A percentile compares a stretch with the other conserved stretches of the same genome.
These are phyloP conservation scores for Aspergillus intermedius DNA, from an alignment of 2,329 filamentous ascomycete species.

Conservation along the genomic window DNA sequence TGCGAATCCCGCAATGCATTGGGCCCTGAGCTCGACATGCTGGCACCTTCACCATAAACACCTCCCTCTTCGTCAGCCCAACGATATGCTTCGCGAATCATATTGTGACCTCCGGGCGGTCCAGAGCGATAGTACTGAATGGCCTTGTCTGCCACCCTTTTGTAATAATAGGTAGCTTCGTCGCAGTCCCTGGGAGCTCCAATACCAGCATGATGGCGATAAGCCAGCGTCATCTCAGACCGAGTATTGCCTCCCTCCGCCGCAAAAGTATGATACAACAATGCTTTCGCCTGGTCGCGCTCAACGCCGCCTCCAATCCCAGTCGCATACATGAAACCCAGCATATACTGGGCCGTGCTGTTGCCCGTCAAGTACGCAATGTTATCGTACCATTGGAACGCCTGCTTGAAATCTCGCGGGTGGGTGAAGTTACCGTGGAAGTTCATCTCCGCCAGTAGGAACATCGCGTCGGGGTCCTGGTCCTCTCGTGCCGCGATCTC, in stretches of 20 bases:
- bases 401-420: slow-evolving; percentile 69
- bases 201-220: slow-evolving; percentile 77
- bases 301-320: slow-evolving; percentile 76
- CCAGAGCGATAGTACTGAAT: slow-evolving; percentile 82
- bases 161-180: slow-evolving; percentile 79
- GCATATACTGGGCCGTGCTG: slow-evolving; percentile 88
- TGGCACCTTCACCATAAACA: slow-evolving; percentile 92
- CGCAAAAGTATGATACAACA: slow-evolving; percentile 92
- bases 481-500: slow-evolving; percentile 51
- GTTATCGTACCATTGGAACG: slow-evolving; percentile 74
- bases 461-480: slow-evolving; percentile 70
- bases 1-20: slow-evolving; percentile 70
- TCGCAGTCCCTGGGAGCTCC: slow-evolving; percentile 82
- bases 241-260: slow-evolving; percentile 74
- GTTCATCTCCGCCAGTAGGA: slow-evolving; percentile 85
- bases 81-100: slow-evolving; percentile 71
- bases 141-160: slow-evolving; percentile 85
- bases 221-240: slow-evolving; percentile 90
- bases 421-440: slow-evolving; percentile 93
- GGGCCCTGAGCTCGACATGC: slow-evolving; percentile 75
- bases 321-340: slow-evolving; percentile 92
- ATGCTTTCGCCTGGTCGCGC: slow-evolving; percentile 80
- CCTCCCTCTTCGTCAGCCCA: slow-evolving; percentile 88
- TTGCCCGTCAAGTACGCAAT: slow-evolving; percentile 75
- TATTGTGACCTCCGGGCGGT: slow-evolving; percentile 75